These are phyloP conservation scores for Stentor coeruleus DNA, from an alignment of 73 alveolate genomes.

Conservation along the genomic window DNA sequence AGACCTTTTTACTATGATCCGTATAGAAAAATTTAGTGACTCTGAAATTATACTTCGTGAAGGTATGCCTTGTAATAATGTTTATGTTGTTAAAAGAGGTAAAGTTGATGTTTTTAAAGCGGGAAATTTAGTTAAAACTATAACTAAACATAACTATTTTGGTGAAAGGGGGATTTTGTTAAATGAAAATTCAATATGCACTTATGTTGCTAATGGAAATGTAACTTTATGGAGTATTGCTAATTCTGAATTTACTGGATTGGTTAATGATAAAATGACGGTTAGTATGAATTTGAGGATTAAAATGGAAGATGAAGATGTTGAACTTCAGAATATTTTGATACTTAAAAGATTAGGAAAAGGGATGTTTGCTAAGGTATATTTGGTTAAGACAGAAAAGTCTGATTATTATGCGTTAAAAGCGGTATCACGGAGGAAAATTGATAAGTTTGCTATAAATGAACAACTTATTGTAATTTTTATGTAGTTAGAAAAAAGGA, in stretches of 20 bases:
- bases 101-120: no score
- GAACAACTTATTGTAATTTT: conserved; percentile 39
- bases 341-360: conserved; percentile 53
- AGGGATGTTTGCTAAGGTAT: conserved; percentile 78
- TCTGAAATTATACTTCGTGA: no score
- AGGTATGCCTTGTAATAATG: no score
- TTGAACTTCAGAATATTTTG: conserved; percentile 51
- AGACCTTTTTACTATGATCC: no score
- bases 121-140: conserved; percentile 42
- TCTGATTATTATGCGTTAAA: conserved; percentile 65
- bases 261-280: conserved; percentile 38
- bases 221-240: conserved; percentile 42
- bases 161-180: conserved; percentile 55
- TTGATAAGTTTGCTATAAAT: conserved; percentile 47
- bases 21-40: no score
- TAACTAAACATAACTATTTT: conserved; percentile 53
- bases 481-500: conserved; percentile 45
- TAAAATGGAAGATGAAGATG: conserved; percentile 48
- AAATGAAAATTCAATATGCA: conserved; percentile 43
- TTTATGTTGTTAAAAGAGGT: no score
- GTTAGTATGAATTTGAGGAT: conserved; percentile 23
- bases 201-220: conserved; percentile 51
- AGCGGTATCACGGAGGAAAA: conserved; percentile 60
- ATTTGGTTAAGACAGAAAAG: conserved; percentile 53
- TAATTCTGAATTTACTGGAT: conserved; percentile 40